Base-by-base conservation (phyloP, 345 rosid species). In the Rhizophora apiculata region DNA sequence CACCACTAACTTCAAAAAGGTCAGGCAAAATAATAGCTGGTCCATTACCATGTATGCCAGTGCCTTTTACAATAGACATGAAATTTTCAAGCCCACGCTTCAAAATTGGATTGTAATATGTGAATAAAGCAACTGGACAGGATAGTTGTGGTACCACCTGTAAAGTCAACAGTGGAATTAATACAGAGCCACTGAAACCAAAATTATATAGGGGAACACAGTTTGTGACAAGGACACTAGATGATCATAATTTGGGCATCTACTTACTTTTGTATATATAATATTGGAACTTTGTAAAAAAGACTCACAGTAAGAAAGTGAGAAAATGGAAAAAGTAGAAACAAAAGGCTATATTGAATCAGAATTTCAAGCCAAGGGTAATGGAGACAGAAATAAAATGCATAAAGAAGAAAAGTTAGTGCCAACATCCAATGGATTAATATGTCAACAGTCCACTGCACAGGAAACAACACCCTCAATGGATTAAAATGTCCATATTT, bases 91-190 rank as follows among this genome's bases (percentile, higher is more conserved):
- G 76, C 48, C 98, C 97, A 10, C 88, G 83, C 78, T 88, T 83
- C 31, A 92, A 81, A 72, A 90, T 89, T 10, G 93, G 97, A 79
- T 95, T 92, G 86, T 86, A 89, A 76, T 95, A 90, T 6, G 96
- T 85, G 78, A 92, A 90, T 77, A 95, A 76, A 56, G 93, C 94
- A 83, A 89, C 29, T 27, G 88, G 99, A 74, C 91, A 89, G 63
- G 98, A 86, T 66, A 95, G 60, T 69, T 87, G 81, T 62, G 93
- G 94, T 69, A 88, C 76, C 63, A 95, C 93, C 99, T 89, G 80
- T 26, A 36, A 54, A 74, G 64, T 52, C 29, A 73, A 58, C 6
- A 65, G 26, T 43, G 52, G 68, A 69, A 49, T 22, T 21, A 43
- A 46, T 8, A 65, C 27, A 27, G 69, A 48, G 64, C 36, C 52